Evolutionary conservation across 306 rosid species (phyloP).

Genomic region (Senna tora): DNA sequence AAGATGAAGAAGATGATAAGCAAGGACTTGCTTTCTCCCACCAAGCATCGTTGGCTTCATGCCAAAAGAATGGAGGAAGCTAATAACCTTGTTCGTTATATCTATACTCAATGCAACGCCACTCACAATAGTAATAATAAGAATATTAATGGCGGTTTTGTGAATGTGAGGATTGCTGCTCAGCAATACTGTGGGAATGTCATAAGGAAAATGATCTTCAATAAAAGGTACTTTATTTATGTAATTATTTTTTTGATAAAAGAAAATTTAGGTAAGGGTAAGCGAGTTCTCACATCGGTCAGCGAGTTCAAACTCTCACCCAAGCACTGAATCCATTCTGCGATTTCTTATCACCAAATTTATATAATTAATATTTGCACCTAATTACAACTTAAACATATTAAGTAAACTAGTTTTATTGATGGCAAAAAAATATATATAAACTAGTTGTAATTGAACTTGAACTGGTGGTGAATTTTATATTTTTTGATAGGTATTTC

Average conservation of each 20-base stretch:
- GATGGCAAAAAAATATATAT: no score
- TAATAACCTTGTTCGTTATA: constrained; percentile 33
- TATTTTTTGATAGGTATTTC: constrained; percentile 16
- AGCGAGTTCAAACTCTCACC: no score
- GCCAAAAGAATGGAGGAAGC: constrained; percentile 46
- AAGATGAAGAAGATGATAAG: constrained; percentile 36
- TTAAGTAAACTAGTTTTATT: no score
- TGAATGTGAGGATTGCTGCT: constrained; percentile 28
- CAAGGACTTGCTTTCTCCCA: constrained; percentile 18
- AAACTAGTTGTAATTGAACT: no score
- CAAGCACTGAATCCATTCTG: no score
- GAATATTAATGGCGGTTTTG: background rate
- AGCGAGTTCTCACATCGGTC: no score
- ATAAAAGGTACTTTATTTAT: background rate
- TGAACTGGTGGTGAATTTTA: background rate
- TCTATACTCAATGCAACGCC: constrained; percentile 23
- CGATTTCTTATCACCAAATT: no score
- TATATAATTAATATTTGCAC: no score
- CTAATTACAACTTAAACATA: no score
- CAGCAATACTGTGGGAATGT: constrained; percentile 40
- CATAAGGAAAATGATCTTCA: background rate
- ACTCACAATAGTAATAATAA: no score
- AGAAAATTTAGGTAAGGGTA: no score
- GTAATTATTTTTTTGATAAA: no score
- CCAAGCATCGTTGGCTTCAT: constrained; percentile 20